Evolutionary conservation across 139 green algal species (phyloP), one percentile per base, ranked within the genome.

Genomic region (Microglena sp.): DNA sequence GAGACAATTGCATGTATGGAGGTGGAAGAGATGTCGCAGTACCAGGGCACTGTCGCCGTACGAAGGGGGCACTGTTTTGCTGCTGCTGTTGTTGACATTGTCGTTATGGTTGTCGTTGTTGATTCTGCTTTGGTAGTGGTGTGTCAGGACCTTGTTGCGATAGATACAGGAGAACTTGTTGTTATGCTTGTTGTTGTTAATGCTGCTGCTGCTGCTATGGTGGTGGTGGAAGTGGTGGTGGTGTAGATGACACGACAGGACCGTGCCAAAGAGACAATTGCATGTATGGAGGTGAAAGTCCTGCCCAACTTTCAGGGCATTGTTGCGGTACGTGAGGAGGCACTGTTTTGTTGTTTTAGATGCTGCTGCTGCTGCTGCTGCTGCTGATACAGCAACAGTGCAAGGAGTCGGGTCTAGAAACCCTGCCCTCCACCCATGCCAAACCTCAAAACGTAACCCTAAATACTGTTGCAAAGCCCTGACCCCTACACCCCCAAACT

Each of bases 241-340:
- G n/a, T n/a, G n/a, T n/a, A n/a, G n/a, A n/a, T n/a, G n/a, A n/a
- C n/a, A n/a, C n/a, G 21, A 18, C 68, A 82, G 64, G 76, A 75
- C 31, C 83, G 93, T 60, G 88, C 85, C 1, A 29, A 62, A 0
- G 65, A 80, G 1, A 28, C 82, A 2, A 33, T 92, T 29, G 64
- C 67, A n/a, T 2, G 29, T 3, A 73, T 91, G 70, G 78, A 69
- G 7, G 29, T 58, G 2, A 60, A 82, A 27, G 77, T 88, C 62
- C 50, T 91, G 66, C 33, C 63, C 2, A n/a, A 62, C 32, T 82
- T 83, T n/a, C 81, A 92, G 32, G 73, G 73, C n/a, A 28, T 87
- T 22, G 67, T 89, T 3, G 80, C 75, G 46, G 74, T 88, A 79
- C 43, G 89, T 4, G 89, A 89, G 0, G 89, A 95, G 45, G 89